A percentile compares a stretch with the other conserved stretches of the same genome.
Evolutionary conservation across 371 early-diverging fungal genomes (phyloP).

Genomic region (Mortierella sp.): DNA sequence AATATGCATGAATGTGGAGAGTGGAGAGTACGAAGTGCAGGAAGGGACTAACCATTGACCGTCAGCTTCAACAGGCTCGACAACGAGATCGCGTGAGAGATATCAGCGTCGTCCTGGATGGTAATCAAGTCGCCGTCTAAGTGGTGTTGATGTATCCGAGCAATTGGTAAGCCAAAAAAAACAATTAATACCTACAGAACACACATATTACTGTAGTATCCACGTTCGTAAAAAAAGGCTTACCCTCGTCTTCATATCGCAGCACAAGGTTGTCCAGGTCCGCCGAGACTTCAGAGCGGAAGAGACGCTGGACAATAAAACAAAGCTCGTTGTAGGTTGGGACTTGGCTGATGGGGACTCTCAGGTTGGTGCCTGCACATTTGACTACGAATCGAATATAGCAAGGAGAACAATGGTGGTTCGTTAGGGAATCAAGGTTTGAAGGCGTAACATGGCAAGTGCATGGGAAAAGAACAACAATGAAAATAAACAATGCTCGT

Average conservation of each 20-base stretch:
- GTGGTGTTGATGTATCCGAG: not conserved
- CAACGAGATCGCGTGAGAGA: conserved; percentile 66
- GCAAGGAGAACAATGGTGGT: not conserved
- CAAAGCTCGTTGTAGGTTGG: conserved; percentile 72
- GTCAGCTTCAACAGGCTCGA: conserved; percentile 66
- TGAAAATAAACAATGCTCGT: not conserved
- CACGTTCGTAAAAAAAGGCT: not conserved
- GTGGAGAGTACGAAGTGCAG: not conserved
- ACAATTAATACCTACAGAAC: not conserved
- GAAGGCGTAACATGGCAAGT: not conserved
- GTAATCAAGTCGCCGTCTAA: conserved; percentile 72
- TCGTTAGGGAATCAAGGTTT: conserved; percentile 4
- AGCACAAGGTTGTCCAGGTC: conserved; percentile 62
- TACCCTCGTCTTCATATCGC: conserved; percentile 71
- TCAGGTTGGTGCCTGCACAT: conserved; percentile 54
- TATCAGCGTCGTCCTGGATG: conserved; percentile 68
- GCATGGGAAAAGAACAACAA: not conserved
- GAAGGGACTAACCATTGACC: conserved; percentile 54
- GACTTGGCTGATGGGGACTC: conserved; percentile 67
- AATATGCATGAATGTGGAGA: too few relatives aligned
- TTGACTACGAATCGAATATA: conserved; percentile 29
- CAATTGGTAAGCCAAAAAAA: not conserved
- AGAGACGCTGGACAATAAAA: conserved; percentile 69
- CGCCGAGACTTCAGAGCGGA: conserved; percentile 58
- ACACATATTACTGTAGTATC: not conserved